These are phyloP conservation scores for Alnus glutinosa DNA, from an alignment of 306 rosid genomes.

Conservation along the genomic window DNA sequence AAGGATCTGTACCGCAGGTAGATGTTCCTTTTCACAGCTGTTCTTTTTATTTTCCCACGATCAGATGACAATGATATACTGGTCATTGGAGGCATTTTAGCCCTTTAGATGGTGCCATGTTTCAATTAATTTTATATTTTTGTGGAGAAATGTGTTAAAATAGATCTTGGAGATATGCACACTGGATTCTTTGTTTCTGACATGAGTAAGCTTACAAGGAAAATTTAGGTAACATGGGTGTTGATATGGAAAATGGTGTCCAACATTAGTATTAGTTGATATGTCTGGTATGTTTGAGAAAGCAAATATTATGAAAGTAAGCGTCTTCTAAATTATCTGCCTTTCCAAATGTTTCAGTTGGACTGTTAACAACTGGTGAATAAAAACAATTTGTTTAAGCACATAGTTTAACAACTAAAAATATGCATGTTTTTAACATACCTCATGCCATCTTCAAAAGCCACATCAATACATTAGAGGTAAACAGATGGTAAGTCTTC, in stretches of 20 bases:
- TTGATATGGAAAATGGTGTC: slow-evolving; percentile 15
- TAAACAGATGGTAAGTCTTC: not conserved
- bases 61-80: slow-evolving; percentile 5
- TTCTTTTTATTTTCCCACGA: slow-evolving; percentile 14
- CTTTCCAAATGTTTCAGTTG: not conserved
- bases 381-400: not conserved
- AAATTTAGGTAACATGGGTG: slow-evolving; percentile 1
- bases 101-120: not conserved
- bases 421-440: not conserved
- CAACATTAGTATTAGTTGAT: not conserved
- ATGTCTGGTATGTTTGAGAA: slow-evolving; percentile 14
- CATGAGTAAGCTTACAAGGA: slow-evolving; percentile 12
- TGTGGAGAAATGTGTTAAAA: not conserved
- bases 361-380: not conserved
- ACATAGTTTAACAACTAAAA: slow-evolving; percentile 1
- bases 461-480: not conserved
- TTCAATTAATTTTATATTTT: not conserved
- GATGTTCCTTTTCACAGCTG: slow-evolving; percentile 25
- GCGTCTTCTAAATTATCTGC: slow-evolving; percentile 1
- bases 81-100: not conserved
- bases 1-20: slow-evolving; percentile 95
- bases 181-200: slow-evolving; percentile 7
- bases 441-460: not conserved
- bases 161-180: not conserved
- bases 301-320: slow-evolving; percentile 13